Evolutionary conservation across 805 yeast species (phyloP).

Genomic region (Brettanomyces sp.): DNA sequence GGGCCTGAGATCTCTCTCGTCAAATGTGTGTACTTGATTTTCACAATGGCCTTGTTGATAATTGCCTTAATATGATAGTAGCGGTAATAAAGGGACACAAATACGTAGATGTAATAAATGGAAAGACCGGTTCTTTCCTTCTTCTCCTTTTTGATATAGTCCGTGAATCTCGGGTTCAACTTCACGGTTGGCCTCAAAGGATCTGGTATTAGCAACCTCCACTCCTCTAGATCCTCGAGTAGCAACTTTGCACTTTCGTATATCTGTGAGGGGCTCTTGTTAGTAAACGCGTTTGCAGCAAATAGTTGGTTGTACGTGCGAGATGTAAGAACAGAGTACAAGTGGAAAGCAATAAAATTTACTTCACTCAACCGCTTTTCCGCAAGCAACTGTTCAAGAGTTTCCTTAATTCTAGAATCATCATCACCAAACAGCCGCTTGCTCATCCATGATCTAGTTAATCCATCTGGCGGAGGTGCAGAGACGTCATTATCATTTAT

Average conservation of each 20-base stretch:
- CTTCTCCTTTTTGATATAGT: constrained; percentile 5
- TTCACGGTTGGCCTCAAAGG: constrained; percentile 13
- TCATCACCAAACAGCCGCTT: constrained; percentile 3
- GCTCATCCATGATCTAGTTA: constrained; percentile 14
- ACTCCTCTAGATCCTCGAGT: constrained; percentile 18
- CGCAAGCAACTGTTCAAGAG: constrained; percentile 3
- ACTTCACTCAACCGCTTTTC: constrained; percentile 2
- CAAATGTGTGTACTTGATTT: constrained; percentile 4
- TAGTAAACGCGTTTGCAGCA: constrained; percentile 18
- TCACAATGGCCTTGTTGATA: constrained; percentile 16
- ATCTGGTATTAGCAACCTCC: constrained; percentile 21
- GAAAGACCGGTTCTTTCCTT: constrained; percentile 2
- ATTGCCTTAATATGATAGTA: constrained; percentile 21
- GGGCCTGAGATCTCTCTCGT: not conserved
- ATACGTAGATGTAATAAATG: constrained; percentile 5
- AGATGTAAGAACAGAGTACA: constrained; percentile 18
- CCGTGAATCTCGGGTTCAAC: constrained; percentile 4
- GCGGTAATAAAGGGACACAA: constrained; percentile 13
- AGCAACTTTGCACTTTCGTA: constrained; percentile 6
- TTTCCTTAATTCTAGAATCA: not conserved
- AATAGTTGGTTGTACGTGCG: constrained; percentile 19
- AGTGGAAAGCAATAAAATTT: constrained; percentile 3
- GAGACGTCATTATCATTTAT: constrained; percentile 32
- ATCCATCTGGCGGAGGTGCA: constrained; percentile 19
- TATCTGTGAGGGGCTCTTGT: constrained; percentile 12